Evolutionary conservation across 2,329 filamentous ascomycete genomes (phyloP), one percentile per base, ranked within the genome.

Genomic region (Clonostachys rhizophaga): DNA sequence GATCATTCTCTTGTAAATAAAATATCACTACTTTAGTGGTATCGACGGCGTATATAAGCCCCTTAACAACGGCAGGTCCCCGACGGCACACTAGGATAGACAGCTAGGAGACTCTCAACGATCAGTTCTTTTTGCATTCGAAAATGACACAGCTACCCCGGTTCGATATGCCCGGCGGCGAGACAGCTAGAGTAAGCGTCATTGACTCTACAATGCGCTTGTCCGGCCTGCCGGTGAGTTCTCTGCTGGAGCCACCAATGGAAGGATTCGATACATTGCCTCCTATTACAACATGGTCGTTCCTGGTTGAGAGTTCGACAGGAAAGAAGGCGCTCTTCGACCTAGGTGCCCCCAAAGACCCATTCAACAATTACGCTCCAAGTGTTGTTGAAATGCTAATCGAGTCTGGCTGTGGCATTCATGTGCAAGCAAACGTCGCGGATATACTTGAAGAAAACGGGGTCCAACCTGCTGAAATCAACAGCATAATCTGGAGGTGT

Each of bases 401-500:
- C 18, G 24, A 30, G 30, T 12, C 40, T 17, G 33, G 33, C 11
- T 14, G 14, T 10, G 40, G 37, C 17, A 18, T 47, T 10, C 24
- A n/a, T 24, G 24, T 43, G 9, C 33, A 36, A 11, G 34, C 17
- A 1, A 42, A 36, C 6, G 40, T 47, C 7, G 33, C 40, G 16
- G 40, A 47, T 10, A 40, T 33, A 10, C 17, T 47, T 17, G 13
- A 37, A 20, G 34, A 43, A 30, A 35, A 47, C 18, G 41, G 41
- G 5, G 39, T 52, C 7, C n/a, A 43, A 5, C 30, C 33, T 9
- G 20, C 20, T 14, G 45, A 46, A 10, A 42, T 52, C n/a, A 43
- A 49, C 13, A 43, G 35, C 17, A 44, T 49, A 33, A 52, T 52
- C 12, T 52, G 50, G 50, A 49, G 47, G 50, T 49, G 47, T 16